Evolutionary conservation across 495 filamentous ascomycete genomes (phyloP), one percentile per base, ranked within the genome.

Genomic region (Penicillium coffeae): DNA sequence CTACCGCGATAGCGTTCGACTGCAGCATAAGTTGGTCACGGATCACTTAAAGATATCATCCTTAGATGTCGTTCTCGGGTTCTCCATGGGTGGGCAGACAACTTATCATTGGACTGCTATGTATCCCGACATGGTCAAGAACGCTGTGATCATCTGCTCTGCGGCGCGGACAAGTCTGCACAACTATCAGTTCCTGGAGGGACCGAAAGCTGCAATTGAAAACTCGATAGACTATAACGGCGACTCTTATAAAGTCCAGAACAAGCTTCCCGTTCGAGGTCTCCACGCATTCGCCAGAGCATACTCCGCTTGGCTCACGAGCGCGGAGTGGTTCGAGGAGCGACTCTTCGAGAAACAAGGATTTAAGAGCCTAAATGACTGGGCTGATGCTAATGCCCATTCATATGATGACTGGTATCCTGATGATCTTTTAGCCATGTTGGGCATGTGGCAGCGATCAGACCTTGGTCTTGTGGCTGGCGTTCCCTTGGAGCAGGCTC

Each of bases 281-380:
- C 54, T 87, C 55, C 82, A 78, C 55, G 81, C 83, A 13, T 76
- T 86, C 51, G 82, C 78, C 3, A 66, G 79, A 25, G 83, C 77
- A 2, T 87, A 87, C 64, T 82, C 83, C 1, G 82, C 81, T 0
- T 86, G 83, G 83, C 73, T 83, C 32, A 79, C 84, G 46, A 82
- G 77, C 48, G 79, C 83, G 21, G 70, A 79, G 1, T 86, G 83
- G 64, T 87, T 86, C 51, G 69, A 83, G 8, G 69, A 82, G 52
- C 75, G 74, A 38, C 50, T 81, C 13, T 81, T 78, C 56, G 73
- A 81, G 59, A 75, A 54, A 22, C 52, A 56, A 4, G 80, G 82
- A 0, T 83, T 65, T 48, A 72, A 76, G 49, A 64, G 73, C 30
- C 61, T 86, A 13, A 75, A 81, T 37, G 74, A 78, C n/a, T 87